Percentiles rank a stretch among this genome's conserved stretches.
Evolutionary conservation across 129 eudicot species (phyloP).

Genomic region (Pseudognaphalium luteoalbum): DNA sequence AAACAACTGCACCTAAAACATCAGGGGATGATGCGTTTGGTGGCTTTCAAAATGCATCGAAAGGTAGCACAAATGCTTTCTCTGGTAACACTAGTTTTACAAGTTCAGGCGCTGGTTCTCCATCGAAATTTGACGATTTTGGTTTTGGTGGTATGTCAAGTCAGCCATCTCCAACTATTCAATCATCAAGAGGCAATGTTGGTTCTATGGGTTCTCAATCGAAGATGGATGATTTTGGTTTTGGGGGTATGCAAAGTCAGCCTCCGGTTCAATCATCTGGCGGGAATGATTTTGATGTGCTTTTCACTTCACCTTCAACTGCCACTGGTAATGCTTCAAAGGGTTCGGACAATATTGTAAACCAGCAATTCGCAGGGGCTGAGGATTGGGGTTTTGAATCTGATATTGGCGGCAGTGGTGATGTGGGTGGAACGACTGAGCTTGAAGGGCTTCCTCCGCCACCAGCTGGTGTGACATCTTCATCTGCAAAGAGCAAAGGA

Average conservation of each 20-base stretch:
- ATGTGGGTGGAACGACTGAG: constrained; percentile 74
- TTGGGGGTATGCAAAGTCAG: constrained; percentile 43
- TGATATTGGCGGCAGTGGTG: constrained; percentile 68
- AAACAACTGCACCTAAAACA: constrained; percentile 27
- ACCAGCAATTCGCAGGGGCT: constrained; percentile 62
- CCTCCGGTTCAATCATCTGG: constrained; percentile 52
- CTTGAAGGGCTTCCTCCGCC: constrained; percentile 99
- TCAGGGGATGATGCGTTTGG: constrained; percentile 55
- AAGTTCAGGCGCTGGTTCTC: constrained; percentile 19
- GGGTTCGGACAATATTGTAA: constrained; percentile 33
- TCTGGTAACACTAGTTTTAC: constrained; percentile 15
- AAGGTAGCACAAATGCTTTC: constrained; percentile 34
- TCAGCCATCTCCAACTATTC: constrained; percentile 40
- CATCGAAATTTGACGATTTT: constrained; percentile 29
- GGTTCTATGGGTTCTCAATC: constrained; percentile 36
- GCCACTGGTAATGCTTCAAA: constrained; percentile 37
- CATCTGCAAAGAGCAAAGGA: constrained; percentile 84
- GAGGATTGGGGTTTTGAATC: constrained; percentile 75
- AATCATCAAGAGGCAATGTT: constrained; percentile 34
- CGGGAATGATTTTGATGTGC: constrained; percentile 56
- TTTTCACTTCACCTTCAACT: constrained; percentile 54
- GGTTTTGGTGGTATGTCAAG: constrained; percentile 34
- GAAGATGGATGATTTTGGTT: constrained; percentile 57
- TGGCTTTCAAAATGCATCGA: constrained; percentile 58
- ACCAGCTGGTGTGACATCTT: constrained; percentile 74